These are phyloP conservation scores for Teratosphaeriaceae sp. DNA, from an alignment of 2,329 filamentous ascomycete genomes.

Conservation along the genomic window DNA sequence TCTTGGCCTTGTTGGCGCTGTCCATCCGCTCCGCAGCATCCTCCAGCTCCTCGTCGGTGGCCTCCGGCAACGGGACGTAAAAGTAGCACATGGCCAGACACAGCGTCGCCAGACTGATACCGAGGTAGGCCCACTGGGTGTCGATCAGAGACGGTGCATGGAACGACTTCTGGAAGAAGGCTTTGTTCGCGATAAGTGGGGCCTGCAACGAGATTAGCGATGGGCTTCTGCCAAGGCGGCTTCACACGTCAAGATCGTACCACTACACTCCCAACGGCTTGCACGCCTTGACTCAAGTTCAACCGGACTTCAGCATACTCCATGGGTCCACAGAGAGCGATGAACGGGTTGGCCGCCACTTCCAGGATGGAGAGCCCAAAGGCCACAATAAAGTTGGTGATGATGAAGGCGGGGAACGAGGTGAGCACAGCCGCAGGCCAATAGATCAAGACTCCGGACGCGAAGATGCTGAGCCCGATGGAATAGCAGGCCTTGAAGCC, in stretches of 20 bases:
- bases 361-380: conserved; percentile 55
- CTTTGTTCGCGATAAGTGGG: conserved; percentile 52
- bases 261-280: conserved; percentile 54
- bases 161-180: conserved; percentile 45
- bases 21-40: conserved; percentile 47
- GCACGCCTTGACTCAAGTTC: conserved; percentile 55
- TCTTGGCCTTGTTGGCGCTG: conserved; percentile 41
- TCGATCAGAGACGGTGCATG: conserved; percentile 49
- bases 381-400: conserved; percentile 58
- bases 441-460: conserved; percentile 55
- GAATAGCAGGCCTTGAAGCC: conserved; percentile 59
- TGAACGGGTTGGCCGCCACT: conserved; percentile 56
- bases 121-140: conserved; percentile 60
- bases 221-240: no score
- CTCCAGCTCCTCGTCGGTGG: conserved; percentile 54
- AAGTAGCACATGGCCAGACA: conserved; percentile 53
- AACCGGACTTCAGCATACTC: conserved; percentile 55
- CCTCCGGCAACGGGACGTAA: conserved; percentile 57
- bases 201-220: no score
- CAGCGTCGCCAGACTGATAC: conserved; percentile 55
- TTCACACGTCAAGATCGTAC: no score
- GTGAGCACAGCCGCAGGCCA: conserved; percentile 59
- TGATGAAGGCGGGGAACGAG: conserved; percentile 53
- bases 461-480: conserved; percentile 54
- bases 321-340: conserved; percentile 53